These are phyloP conservation scores for Castanospermum australe DNA, from an alignment of 306 rosid species.

Conservation along the genomic window DNA sequence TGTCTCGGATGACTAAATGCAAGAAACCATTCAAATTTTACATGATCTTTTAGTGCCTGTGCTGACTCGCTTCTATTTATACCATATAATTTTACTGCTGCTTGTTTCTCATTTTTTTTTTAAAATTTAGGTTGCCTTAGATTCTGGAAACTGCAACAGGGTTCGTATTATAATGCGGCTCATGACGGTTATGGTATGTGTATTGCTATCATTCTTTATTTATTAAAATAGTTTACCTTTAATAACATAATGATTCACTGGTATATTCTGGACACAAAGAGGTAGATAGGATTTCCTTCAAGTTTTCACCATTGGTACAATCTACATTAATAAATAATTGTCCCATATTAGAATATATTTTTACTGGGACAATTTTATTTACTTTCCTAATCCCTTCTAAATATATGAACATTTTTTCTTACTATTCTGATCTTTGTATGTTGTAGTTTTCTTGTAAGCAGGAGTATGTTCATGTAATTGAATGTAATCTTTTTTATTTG, in stretches of 20 bases:
- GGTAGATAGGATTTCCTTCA: slow-evolving; percentile 6
- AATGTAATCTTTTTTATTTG: slow-evolving; percentile 1
- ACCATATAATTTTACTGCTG: background rate
- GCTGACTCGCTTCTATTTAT: background rate
- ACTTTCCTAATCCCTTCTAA: background rate
- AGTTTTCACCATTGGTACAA: background rate
- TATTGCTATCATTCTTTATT: background rate
- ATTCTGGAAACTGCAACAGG: slow-evolving; percentile 71
- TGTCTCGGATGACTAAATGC: background rate
- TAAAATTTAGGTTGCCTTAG: slow-evolving; percentile 66
- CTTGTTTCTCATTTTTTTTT: slow-evolving; percentile 2
- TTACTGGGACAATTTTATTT: background rate
- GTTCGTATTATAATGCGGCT: slow-evolving; percentile 84
- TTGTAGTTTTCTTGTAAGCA: background rate
- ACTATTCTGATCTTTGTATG: background rate
- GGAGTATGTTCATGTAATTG: background rate
- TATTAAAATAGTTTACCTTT: slow-evolving; percentile 1
- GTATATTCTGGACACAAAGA: slow-evolving; percentile 12
- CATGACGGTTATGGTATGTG: slow-evolving; percentile 81
- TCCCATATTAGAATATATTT: background rate
- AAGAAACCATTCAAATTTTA: background rate
- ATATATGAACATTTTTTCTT: slow-evolving; percentile 8
- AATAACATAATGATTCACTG: background rate
- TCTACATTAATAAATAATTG: slow-evolving; percentile 1
- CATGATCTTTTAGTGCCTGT: background rate